Evolutionary conservation across 1,139 yeast genomes (phyloP).

Genomic region (Hemisphaericaspora xylofermentans): DNA sequence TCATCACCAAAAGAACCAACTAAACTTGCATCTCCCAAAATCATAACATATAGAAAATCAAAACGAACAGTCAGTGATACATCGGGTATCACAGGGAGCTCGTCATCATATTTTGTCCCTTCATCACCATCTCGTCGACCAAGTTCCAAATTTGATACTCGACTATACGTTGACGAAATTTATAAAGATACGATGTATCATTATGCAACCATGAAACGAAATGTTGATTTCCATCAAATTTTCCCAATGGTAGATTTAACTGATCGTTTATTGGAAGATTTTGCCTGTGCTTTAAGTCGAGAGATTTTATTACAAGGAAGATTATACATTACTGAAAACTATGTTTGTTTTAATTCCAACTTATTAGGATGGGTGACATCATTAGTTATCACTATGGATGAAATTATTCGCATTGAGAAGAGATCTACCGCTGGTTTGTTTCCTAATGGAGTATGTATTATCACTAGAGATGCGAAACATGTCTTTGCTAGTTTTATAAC

Average conservation of each 20-base stretch:
- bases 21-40: constrained; percentile 38
- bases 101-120: constrained; percentile 5
- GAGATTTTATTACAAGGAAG: constrained; percentile 93
- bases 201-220: constrained; percentile 68
- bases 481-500: constrained; percentile 86
- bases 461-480: constrained; percentile 66
- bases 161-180: constrained; percentile 38
- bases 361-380: constrained; percentile 91
- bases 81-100: constrained; percentile 1
- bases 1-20: neutral
- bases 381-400: constrained; percentile 68
- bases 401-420: constrained; percentile 73
- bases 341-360: constrained; percentile 88
- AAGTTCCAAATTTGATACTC: constrained; percentile 31
- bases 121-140: constrained; percentile 15
- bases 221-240: constrained; percentile 74
- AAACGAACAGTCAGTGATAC: constrained; percentile 32
- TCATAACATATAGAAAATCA: constrained; percentile 48
- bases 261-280: constrained; percentile 79
- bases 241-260: constrained; percentile 68
- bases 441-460: constrained; percentile 85
- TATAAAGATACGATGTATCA: constrained; percentile 37
- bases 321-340: constrained; percentile 75
- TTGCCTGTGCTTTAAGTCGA: constrained; percentile 83
- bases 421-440: constrained; percentile 83